Base-by-base conservation (phyloP, 768 basidiomycete species). In the Auricularia cornea region DNA sequence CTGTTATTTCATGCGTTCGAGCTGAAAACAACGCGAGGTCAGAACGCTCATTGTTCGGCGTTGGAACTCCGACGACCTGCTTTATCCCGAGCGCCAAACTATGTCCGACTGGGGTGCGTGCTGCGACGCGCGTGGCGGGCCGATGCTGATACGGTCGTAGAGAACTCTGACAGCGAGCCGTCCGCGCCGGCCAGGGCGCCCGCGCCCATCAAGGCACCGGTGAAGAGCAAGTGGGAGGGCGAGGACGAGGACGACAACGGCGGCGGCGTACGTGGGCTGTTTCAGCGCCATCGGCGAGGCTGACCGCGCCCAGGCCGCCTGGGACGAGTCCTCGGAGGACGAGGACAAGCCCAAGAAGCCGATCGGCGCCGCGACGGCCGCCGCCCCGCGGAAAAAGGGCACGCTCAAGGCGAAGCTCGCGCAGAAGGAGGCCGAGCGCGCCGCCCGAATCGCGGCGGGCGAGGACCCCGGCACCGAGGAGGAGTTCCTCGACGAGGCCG, bases 401-500 rank as follows among this genome's bases (percentile, higher is more conserved):
- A 91, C 89, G 1, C 75, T 98, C 67, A 97, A 97, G 74, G 84
- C 85, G 23, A 96, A 95, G 74, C 77, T 98, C 2, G 94, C 94
- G 0, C 93, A 95, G 75, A 97, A 94, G 75, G 94, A 94, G 70
- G 89, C 87, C 0, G 80, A 80, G 64, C 90, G 87, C 65, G 85
- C 85, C 2, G 79, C 81, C 1, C 75, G 72, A 60, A 76, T 73
- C 28, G 79, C 77, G 5, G 75, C 70, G 3, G 81, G 70, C 2
- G 80, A 77, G 6, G 79, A 72, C 14, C 76, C 78, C 5, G 73
- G 74, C 6, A 70, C 65, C 23, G 71, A 69, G 57, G 83, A 84
- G n/a, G 87, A 64, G 35, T 83, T 84, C 35, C 87, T 88, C 35
- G 90, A 89, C 66, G 83, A 80, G 60, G 89, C 77, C 44, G 72